These are phyloP conservation scores for Zychaea mexicana DNA, from an alignment of 371 early-diverging fungal species.

Conservation along the genomic window DNA sequence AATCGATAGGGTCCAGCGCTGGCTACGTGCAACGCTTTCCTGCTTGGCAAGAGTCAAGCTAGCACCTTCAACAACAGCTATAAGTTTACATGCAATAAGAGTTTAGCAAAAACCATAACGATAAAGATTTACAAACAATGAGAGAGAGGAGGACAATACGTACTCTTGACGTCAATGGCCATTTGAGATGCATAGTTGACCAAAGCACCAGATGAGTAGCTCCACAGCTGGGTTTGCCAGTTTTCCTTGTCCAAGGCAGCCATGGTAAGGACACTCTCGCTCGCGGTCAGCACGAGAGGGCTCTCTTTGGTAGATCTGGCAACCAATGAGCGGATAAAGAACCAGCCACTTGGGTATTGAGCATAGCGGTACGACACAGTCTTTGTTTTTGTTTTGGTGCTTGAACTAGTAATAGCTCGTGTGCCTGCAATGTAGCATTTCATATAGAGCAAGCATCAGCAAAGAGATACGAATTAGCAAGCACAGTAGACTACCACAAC, in stretches of 20 bases:
- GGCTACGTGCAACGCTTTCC: constrained; percentile 17
- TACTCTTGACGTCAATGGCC: constrained; percentile 41
- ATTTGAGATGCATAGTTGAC: constrained; percentile 54
- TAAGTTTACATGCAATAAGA: neutral
- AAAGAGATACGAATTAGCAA: neutral
- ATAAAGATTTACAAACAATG: neutral
- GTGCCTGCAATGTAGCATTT: neutral
- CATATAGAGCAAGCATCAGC: neutral
- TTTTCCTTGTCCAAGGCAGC: constrained; percentile 26
- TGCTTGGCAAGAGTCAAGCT: constrained; percentile 19
- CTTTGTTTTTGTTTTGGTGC: constrained; percentile 25
- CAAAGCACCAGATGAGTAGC: constrained; percentile 48
- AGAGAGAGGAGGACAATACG: neutral
- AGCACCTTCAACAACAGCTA: constrained; percentile 27
- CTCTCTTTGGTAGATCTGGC: constrained; percentile 34
- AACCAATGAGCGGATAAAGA: constrained; percentile 38
- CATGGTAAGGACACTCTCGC: constrained; percentile 26
- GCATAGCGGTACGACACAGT: constrained; percentile 40
- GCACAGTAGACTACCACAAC: too few relatives aligned
- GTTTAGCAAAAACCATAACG: neutral
- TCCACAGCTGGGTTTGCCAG: constrained; percentile 56
- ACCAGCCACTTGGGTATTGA: constrained; percentile 45
- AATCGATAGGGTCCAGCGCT: constrained; percentile 33
- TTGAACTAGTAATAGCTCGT: constrained; percentile 16
- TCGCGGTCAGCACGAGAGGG: constrained; percentile 40